Conservation (phyloP, 192 early-diverging fungal genomes). For the Ambispora gerdemannii region DNA sequence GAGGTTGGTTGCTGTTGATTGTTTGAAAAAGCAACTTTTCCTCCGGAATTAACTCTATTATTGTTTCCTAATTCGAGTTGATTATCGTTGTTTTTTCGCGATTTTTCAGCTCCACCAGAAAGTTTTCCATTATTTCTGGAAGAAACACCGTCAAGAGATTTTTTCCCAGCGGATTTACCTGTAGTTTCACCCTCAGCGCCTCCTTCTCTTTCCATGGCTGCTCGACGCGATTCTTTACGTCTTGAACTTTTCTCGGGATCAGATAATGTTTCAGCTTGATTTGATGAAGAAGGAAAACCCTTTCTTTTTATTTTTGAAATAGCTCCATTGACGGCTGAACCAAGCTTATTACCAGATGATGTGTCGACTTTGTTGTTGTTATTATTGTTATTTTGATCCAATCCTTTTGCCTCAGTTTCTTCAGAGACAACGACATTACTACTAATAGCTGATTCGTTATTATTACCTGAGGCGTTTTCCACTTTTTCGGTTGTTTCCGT, state of each 20-base stretch:
- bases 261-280: conserved; percentile 10
- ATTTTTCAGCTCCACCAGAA: conserved; percentile 8
- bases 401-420: conserved; percentile 36
- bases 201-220: conserved; percentile 30
- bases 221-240: conserved; percentile 4
- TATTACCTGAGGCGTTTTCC: neutral
- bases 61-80: neutral
- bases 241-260: conserved; percentile 24
- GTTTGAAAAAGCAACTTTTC: neutral
- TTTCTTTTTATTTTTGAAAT: conserved; percentile 47
- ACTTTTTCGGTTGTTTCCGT: conserved; percentile 15
- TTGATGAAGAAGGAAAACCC: conserved; percentile 18
- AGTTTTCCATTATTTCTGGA: conserved; percentile 14
- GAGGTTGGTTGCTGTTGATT: neutral
- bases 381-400: no score
- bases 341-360: conserved; percentile 35
- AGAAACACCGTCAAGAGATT: neutral
- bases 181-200: conserved; percentile 28
- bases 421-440: conserved; percentile 7
- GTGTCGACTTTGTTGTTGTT: neutral
- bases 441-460: neutral
- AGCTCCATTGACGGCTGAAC: conserved; percentile 41
- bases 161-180: conserved; percentile 6
- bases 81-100: neutral
- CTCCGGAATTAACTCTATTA: neutral